These are phyloP conservation scores for Prunus persica DNA, from an alignment of 306 rosid species.

Conservation along the genomic window DNA sequence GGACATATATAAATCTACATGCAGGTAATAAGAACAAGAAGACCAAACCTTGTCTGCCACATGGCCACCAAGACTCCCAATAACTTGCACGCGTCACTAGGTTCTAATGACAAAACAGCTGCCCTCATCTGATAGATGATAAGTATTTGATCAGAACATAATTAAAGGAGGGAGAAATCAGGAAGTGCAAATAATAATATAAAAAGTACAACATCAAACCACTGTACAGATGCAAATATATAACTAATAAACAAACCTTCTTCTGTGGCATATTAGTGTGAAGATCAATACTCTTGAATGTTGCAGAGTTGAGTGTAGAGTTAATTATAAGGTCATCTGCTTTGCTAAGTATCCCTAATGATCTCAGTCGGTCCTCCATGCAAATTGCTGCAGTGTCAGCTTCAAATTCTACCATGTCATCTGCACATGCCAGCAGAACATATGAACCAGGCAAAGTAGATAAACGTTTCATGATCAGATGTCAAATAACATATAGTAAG, in stretches of 20 bases:
- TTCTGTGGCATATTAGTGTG: slow-evolving; percentile 46
- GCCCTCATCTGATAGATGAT: slow-evolving; percentile 52
- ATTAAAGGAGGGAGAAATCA: neutral
- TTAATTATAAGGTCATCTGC: slow-evolving; percentile 45
- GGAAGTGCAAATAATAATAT: slow-evolving; percentile 1
- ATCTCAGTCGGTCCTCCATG: slow-evolving; percentile 72
- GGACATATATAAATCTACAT: neutral
- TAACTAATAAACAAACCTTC: slow-evolving; percentile 45
- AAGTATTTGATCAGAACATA: neutral
- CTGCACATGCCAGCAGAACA: slow-evolving; percentile 47
- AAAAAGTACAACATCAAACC: neutral
- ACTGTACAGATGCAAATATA: neutral
- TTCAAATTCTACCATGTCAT: slow-evolving; percentile 37
- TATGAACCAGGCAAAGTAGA: slow-evolving; percentile 9
- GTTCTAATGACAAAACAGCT: slow-evolving; percentile 50
- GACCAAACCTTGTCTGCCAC: slow-evolving; percentile 80
- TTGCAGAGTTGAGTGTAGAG: slow-evolving; percentile 35
- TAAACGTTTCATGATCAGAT: slow-evolving; percentile 11
- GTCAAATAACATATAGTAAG: neutral
- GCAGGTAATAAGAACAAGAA: slow-evolving; percentile 4
- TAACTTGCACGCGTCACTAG: slow-evolving; percentile 60
- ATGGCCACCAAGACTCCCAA: slow-evolving; percentile 49
- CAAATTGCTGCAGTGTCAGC: slow-evolving; percentile 44
- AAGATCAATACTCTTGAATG: slow-evolving; percentile 60
- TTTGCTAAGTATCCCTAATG: slow-evolving; percentile 54